These are phyloP conservation scores for Kurtzmaniella quercitrusa DNA, from an alignment of 1,139 yeast genomes.

Conservation along the genomic window DNA sequence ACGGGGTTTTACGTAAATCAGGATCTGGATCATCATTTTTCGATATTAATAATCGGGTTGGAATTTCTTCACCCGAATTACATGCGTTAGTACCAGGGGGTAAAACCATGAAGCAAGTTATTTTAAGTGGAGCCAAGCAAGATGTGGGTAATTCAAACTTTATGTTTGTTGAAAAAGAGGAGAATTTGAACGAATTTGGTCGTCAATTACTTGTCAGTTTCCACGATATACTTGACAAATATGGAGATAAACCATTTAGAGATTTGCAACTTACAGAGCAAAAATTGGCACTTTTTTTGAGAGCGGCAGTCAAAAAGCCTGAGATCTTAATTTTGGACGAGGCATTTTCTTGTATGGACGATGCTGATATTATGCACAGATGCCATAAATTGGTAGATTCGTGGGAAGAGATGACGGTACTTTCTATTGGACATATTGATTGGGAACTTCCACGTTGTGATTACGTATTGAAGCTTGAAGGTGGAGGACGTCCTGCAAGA, in stretches of 20 bases:
- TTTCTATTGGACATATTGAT: slow-evolving; percentile 75
- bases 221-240: slow-evolving; percentile 22
- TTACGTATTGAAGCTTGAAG: slow-evolving; percentile 30
- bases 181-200: slow-evolving; percentile 13
- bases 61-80: slow-evolving; percentile 87
- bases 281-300: slow-evolving; percentile 67
- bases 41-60: slow-evolving; percentile 74
- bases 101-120: slow-evolving; percentile 51
- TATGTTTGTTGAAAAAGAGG: slow-evolving; percentile 18
- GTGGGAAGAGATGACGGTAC: slow-evolving; percentile 56
- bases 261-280: slow-evolving; percentile 70
- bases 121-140: slow-evolving; percentile 65
- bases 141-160: slow-evolving; percentile 57
- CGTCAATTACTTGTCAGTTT: slow-evolving; percentile 20
- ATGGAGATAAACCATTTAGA: slow-evolving; percentile 39
- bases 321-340: slow-evolving; percentile 80
- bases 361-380: slow-evolving; percentile 47
- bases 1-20: slow-evolving; percentile 66
- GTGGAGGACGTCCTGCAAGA: slow-evolving; percentile 21
- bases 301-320: slow-evolving; percentile 78
- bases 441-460: slow-evolving; percentile 40
- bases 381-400: slow-evolving; percentile 58
- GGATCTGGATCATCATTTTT: slow-evolving; percentile 72
- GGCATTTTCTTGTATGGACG: slow-evolving; percentile 90
- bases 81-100: slow-evolving; percentile 73